Base-by-base conservation (phyloP, 2,329 filamentous ascomycete species). In the Sphaerulina vaccinii region DNA sequence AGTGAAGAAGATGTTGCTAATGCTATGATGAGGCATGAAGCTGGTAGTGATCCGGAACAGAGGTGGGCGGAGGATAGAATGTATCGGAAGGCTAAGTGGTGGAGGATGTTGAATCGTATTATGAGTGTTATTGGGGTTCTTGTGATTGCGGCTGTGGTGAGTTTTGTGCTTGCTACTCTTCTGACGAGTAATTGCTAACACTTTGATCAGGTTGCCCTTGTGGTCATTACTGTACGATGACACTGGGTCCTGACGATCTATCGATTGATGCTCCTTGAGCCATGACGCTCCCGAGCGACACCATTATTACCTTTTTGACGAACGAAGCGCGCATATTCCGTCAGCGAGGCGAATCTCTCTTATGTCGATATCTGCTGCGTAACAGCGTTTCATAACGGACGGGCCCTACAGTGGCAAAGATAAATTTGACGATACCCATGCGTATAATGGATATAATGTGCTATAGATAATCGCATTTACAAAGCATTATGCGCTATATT, bases 71-170 rank as follows among this genome's bases (percentile, higher is more conserved):
- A 68, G 33, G 67, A 70, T 59, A 58, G 59, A 43, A 44, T 45
- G 13, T 70, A 59, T 43, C 35, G 63, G 22, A 70, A 70, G 53
- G 68, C 67, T 3, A 61, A 58, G 36, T 71, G 68, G 68, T 71
- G 68, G 68, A 56, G 68, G 45, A 62, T 59, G 39, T 53, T 70
- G 46, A 71, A 71, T 56, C 62, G 69, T 19, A 58, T 70, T 19
- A 71, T 71, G 69, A 66, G 65, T 52, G 54, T 70, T 13, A 59
- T 71, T 45, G 69, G 69, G 3, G 44, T 71, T 22, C 55, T 58
- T 10, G 58, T 70, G 13, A 63, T 71, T 47, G 69, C 48, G 18
- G 68, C 67, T 40, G 63, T 70, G 21, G 68, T 70, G 45, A 65
- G 67, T 65, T 11, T 8, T 49, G 6, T 21, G 8, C 1, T 23